Evolutionary conservation across 495 filamentous ascomycete genomes (phyloP), one percentile per base, ranked within the genome.

Genomic region (Xylaria nigripes): DNA sequence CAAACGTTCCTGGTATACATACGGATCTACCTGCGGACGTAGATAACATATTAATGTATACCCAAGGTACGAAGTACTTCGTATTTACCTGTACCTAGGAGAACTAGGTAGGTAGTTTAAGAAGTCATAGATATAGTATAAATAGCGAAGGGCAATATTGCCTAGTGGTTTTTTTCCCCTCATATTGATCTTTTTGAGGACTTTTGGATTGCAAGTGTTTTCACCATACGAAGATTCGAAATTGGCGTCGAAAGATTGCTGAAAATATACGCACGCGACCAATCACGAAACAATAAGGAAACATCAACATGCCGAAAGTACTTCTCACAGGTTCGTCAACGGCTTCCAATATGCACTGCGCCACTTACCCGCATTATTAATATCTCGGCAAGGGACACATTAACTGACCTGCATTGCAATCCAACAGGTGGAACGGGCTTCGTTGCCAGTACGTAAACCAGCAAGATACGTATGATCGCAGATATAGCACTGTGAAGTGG

Each of bases 221-320:
- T 9, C 25, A 29, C n/a, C n/a, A n/a, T n/a, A n/a, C n/a, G n/a
- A n/a, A n/a, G n/a, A n/a, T n/a, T n/a, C n/a, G 27, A 29, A 29
- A 13, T 34, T 15, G 2, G 32, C 32, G 32, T 34, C 12, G 32
- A 15, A 34, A 34, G 6, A 34, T 34, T 15, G 12, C 12, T 2
- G 13, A 18, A 40, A 40, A 5, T 2, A 2, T 18, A 16, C n/a
- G 5, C 36, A 18, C n/a, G n/a, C 27, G n/a, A 29, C 27, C 27
- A 9, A 29, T 29, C 9, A 29, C 27, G 27, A 29, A 40, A 2
- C 15, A 2, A 40, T 16, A 5, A 40, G 5, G 32, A 0, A 41
- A 42, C 45, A 6, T 24, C 32, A 72, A 61, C 51, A 84, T 83
- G 78, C 76, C 78, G 50, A 79, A 80, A 55, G 74, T 83, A 61